Evolutionary conservation across 805 yeast genomes (phyloP).

Genomic region (Pichia ethanolica): DNA sequence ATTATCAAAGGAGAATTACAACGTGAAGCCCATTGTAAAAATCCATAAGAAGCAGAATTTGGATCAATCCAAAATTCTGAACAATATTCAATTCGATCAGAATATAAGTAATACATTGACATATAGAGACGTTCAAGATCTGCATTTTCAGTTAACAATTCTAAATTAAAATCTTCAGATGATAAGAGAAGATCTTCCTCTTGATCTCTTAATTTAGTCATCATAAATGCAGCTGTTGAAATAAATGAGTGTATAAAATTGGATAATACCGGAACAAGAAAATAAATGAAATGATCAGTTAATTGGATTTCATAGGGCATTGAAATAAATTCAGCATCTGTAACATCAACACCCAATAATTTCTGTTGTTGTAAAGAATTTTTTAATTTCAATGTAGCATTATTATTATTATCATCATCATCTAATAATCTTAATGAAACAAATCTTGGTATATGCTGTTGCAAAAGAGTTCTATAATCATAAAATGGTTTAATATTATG

Average conservation of each 20-base stretch:
- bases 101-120: slow-evolving; percentile 62
- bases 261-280: slow-evolving; percentile 38
- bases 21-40: slow-evolving; percentile 82
- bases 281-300: slow-evolving; percentile 26
- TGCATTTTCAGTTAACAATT: slow-evolving; percentile 61
- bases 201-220: slow-evolving; percentile 60
- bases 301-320: slow-evolving; percentile 16
- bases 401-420: slow-evolving; percentile 42
- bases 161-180: slow-evolving; percentile 45
- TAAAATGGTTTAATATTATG: slow-evolving; percentile 33
- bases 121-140: slow-evolving; percentile 85
- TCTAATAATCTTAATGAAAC: slow-evolving; percentile 47
- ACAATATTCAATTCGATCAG: slow-evolving; percentile 51
- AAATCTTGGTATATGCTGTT: slow-evolving; percentile 56
- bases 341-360: slow-evolving; percentile 22
- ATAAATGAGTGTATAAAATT: slow-evolving; percentile 49
- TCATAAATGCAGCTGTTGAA: slow-evolving; percentile 54
- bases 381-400: slow-evolving; percentile 31
- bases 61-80: slow-evolving; percentile 61
- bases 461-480: slow-evolving; percentile 59
- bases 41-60: slow-evolving; percentile 64
- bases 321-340: slow-evolving; percentile 25
- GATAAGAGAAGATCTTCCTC: slow-evolving; percentile 69
- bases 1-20: slow-evolving; percentile 70
- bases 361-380: slow-evolving; percentile 21